Evolutionary conservation across 306 rosid species (phyloP).

Genomic region (Geum urbanum): DNA sequence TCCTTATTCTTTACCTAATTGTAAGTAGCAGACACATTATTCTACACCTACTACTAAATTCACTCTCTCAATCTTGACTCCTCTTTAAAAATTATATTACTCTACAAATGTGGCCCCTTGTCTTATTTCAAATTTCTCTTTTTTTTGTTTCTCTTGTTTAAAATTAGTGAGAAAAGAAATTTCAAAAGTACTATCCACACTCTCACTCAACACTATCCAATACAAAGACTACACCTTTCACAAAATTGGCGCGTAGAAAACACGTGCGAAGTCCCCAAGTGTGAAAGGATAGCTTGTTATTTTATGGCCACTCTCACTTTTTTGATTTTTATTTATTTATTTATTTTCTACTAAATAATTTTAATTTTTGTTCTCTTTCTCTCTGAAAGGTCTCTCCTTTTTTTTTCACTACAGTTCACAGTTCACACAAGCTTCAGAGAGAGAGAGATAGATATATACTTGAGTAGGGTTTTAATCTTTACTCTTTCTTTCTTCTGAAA

Average conservation of each 20-base stretch:
- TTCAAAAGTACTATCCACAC: slow-evolving; percentile 13
- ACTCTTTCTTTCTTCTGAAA: slow-evolving; percentile 25
- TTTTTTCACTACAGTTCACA: slow-evolving; percentile 26
- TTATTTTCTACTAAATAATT: background rate
- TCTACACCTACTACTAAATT: slow-evolving; percentile 40
- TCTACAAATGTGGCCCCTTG: background rate
- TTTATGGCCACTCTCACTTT: slow-evolving; percentile 26
- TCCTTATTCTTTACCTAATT: slow-evolving; percentile 28
- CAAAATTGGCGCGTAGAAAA: background rate
- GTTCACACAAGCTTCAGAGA: slow-evolving; percentile 12
- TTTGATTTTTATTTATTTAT: too few species aligned
- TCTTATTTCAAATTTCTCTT: background rate
- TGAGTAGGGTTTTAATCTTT: slow-evolving; percentile 54
- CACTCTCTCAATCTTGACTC: slow-evolving; percentile 28
- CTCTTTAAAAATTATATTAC: background rate
- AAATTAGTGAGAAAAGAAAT: background rate
- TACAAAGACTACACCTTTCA: background rate
- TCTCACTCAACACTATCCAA: slow-evolving; percentile 13
- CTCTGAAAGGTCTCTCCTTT: slow-evolving; percentile 8
- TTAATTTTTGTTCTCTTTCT: slow-evolving; percentile 11
- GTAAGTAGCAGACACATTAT: slow-evolving; percentile 23
- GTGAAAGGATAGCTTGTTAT: slow-evolving; percentile 23
- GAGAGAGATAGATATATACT: background rate
- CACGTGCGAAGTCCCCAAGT: background rate
- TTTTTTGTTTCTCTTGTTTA: slow-evolving; percentile 2